Evolutionary conservation across 768 basidiomycete species (phyloP).

Genomic region (Rhizopogon roseolus): DNA sequence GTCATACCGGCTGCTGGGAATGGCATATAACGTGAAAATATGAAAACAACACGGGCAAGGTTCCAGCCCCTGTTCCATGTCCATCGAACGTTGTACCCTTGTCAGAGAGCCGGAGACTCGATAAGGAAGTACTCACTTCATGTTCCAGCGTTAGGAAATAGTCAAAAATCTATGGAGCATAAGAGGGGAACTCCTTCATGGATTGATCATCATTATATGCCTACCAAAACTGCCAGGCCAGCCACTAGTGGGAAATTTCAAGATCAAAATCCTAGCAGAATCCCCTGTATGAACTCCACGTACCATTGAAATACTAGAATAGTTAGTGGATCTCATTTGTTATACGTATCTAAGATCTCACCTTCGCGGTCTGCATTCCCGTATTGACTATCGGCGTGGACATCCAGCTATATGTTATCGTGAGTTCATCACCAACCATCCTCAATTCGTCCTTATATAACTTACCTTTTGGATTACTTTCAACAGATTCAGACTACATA

Average conservation of each 20-base stretch:
- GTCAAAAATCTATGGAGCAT: background rate
- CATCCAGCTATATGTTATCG: too few relatives aligned
- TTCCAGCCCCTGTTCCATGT: constrained; percentile 4
- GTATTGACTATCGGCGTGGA: too few relatives aligned
- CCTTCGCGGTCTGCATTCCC: too few relatives aligned
- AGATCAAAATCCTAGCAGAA: background rate
- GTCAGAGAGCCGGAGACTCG: background rate
- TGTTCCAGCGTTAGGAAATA: background rate
- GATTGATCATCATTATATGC: background rate
- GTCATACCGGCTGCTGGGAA: constrained; percentile 6
- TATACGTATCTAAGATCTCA: too few relatives aligned
- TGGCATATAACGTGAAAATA: constrained; percentile 1
- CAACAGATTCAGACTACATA: too few relatives aligned
- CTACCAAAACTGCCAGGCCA: background rate
- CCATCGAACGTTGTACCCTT: background rate
- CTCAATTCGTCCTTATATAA: too few relatives aligned
- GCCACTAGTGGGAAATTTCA: background rate
- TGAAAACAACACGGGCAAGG: background rate
- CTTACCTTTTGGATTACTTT: too few relatives aligned
- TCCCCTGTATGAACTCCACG: background rate
- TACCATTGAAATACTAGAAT: too few relatives aligned
- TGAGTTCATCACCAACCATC: too few relatives aligned
- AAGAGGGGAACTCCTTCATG: background rate
- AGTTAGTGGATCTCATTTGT: too few relatives aligned
- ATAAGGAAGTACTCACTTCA: background rate